Evolutionary conservation across 2,329 filamentous ascomycete species (phyloP).

Genomic region (Penicillium sp.): DNA sequence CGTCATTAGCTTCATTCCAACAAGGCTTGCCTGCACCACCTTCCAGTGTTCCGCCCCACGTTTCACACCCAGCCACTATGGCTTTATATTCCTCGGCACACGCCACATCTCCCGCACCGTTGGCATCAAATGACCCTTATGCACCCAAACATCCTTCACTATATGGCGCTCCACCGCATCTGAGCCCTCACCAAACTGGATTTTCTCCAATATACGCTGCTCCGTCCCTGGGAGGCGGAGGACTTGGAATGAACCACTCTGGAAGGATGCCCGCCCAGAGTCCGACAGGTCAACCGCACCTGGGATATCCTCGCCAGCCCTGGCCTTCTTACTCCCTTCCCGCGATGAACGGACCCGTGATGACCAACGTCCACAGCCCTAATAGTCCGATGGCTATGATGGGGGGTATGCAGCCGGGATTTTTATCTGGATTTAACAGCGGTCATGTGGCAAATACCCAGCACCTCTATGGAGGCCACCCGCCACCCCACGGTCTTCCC

Average conservation of each 20-base stretch:
- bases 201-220: slow-evolving; percentile 38
- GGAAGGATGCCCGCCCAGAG: slow-evolving; percentile 57
- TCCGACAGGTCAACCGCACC: slow-evolving; percentile 41
- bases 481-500: slow-evolving; percentile 57
- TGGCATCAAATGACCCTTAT: slow-evolving; percentile 59
- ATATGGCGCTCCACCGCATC: slow-evolving; percentile 39
- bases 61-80: slow-evolving; percentile 48
- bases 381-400: slow-evolving; percentile 71
- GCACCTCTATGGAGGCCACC: slow-evolving; percentile 60
- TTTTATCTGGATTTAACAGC: slow-evolving; percentile 62
- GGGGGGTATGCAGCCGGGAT: slow-evolving; percentile 56
- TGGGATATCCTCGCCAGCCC: slow-evolving; percentile 43
- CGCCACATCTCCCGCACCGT: slow-evolving; percentile 54
- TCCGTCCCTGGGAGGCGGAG: slow-evolving; percentile 43
- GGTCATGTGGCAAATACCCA: slow-evolving; percentile 59
- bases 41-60: slow-evolving; percentile 33
- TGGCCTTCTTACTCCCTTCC: slow-evolving; percentile 60
- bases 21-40: slow-evolving; percentile 59
- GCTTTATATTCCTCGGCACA: slow-evolving; percentile 31
- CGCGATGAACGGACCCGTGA: slow-evolving; percentile 65
- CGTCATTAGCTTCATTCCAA: slow-evolving; percentile 63
- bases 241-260: slow-evolving; percentile 40
- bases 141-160: slow-evolving; percentile 53
- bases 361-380: slow-evolving; percentile 77
- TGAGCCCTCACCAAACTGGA: slow-evolving; percentile 51